phyloP scores from a whole-genome alignment of 305 asterid genomes.

The Striga hermonthica region DNA sequence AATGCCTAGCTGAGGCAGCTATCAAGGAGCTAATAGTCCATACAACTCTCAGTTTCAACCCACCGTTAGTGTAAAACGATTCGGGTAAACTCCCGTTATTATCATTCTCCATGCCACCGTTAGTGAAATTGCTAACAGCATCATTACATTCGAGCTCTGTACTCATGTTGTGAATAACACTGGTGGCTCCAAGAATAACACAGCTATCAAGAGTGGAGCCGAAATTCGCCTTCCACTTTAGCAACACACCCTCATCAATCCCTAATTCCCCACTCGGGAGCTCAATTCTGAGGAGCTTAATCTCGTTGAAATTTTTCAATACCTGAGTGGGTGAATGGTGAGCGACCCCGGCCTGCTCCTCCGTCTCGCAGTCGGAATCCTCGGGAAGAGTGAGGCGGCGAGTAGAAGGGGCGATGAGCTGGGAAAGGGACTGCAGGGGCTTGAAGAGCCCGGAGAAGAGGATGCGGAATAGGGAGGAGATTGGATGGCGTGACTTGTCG shows the following conservation, averaged over 20 bases:
- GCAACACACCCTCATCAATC: slow-evolving; percentile 57
- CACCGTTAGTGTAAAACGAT: slow-evolving; percentile 68
- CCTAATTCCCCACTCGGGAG: slow-evolving; percentile 71
- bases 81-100: slow-evolving; percentile 67
- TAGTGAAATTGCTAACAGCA: slow-evolving; percentile 1
- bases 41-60: slow-evolving; percentile 64
- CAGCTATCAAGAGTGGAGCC: slow-evolving; percentile 71
- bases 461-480: slow-evolving; percentile 45
- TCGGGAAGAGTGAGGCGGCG: slow-evolving; percentile 28
- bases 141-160: slow-evolving; percentile 1
- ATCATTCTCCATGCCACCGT: slow-evolving; percentile 27
- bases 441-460: slow-evolving; percentile 43
- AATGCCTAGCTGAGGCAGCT: slow-evolving; percentile 76
- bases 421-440: slow-evolving; percentile 38
- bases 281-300: slow-evolving; percentile 53
- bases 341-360: slow-evolving; percentile 39
- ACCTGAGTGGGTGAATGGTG: slow-evolving; percentile 73
- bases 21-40: slow-evolving; percentile 76
- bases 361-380: slow-evolving; percentile 35
- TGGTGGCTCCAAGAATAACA: slow-evolving; percentile 68
- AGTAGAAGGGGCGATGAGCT: slow-evolving; percentile 32
- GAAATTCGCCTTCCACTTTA: slow-evolving; percentile 65
- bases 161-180: slow-evolving; percentile 34
- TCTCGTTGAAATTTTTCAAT: slow-evolving; percentile 54
- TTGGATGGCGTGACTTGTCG: slow-evolving; percentile 43